Evolutionary conservation across 257 asterid genomes (phyloP), one percentile per base, ranked within the genome.

Genomic region (Petrea volubilis): DNA sequence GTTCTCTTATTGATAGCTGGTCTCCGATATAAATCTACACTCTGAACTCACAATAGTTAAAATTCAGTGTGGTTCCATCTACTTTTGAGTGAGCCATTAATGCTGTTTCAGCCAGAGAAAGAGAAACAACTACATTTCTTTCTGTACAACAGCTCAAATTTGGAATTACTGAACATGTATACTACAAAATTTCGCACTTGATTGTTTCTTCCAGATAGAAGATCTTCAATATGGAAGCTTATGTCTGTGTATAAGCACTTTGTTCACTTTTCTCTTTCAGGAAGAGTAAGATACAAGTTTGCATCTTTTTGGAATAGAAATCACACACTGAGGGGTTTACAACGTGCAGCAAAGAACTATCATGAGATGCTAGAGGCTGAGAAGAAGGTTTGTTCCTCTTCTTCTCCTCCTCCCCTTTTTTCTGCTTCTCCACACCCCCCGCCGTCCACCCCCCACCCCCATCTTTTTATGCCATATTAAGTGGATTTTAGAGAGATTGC

Each of bases 301-400:
- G 99, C 99, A 43, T 94, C 99, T 68, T 94, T 94, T 88, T 94
- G 99, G 98, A 94, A 94, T 72, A 81, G 98, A 85, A 94, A 94
- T 78, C 88, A 94, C 63, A 89, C 96, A 3, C 72, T 89, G 81
- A 86, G 93, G 80, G 88, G 87, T 61, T 85, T 94, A 78, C 97
- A 88, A 70, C 96, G 90, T 68, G 83, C 89, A 41, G 81, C 78
- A 6, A 88, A 86, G 79, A 83, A 89, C 81, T 86, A 84, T 76
- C 93, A 85, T 73, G 82, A 85, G 74, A 81, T 85, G 76, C 64
- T 91, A 61, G 95, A 94, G 82, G 95, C 93, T 75, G 99, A 94
- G 86, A 94, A 89, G 89, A 91, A 88, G 98, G 99, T 91, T 61
- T 59, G 77, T 44, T 44, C 53, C 36, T 74, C 71, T 77, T 28